Base-by-base conservation (phyloP, 2,329 filamentous ascomycete species). In the Periconia macrospinosa region DNA sequence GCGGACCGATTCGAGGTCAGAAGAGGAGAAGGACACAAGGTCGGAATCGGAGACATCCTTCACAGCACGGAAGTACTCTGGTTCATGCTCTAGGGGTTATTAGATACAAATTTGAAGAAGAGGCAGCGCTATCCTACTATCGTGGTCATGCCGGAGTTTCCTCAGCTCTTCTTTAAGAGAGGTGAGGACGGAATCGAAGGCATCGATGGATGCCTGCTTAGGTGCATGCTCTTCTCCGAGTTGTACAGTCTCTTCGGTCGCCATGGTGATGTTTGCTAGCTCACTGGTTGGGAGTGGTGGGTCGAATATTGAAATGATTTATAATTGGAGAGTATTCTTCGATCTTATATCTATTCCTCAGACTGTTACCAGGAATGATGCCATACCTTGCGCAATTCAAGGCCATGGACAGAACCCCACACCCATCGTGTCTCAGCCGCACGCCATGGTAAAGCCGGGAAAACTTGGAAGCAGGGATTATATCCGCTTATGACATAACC, bases 41-140 rank as follows among this genome's bases (percentile, higher is more conserved):
- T 73, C 68, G 11, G 67, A 62, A 46, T 78, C 74, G 19, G 75
- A 71, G 11, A 81, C 67, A 18, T 62, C 50, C 44, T 76, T 77
- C 48, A 74, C 69, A 6, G 63, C 59, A 40, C 58, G 56, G 53
- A 75, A 75, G 57, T 75, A 75, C 44, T 71, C 67, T 8, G 69
- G 67, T 46, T 74, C 71, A 52, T 75, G 71, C 52, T 69, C 69
- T 72, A 20, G 6, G n/a, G 1, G 1, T 41, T 47, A 41, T 52
- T 37, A 57, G 45, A 3, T 18, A 9, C n/a, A 9, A 45, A 50
- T 41, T 6, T 17, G 41, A 20, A 10, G 11, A 6, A 6, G 33
- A 14, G 41, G 20, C n/a, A 49, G 30, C 37, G 47, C 9, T 0
- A 19, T 11, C 54, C 40, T 64, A 72, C 69, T 74, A 52, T 72